Evolutionary conservation across 441 rosid species (phyloP), one percentile per base, ranked within the genome.

Genomic region (Gossypium aridum): DNA sequence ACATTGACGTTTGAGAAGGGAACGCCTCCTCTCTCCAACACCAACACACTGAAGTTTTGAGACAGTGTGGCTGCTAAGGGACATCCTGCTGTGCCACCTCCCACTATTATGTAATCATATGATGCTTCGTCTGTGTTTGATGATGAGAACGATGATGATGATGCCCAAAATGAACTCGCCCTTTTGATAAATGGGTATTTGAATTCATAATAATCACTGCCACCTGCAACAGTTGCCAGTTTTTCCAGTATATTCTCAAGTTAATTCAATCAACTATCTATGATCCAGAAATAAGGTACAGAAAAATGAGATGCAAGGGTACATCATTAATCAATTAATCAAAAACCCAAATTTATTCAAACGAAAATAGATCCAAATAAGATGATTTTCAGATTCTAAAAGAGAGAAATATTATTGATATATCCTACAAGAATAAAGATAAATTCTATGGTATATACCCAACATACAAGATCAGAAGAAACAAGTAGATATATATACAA

Each of bases 71-170:
- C 89, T 9, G 97, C 97, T 1, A 94, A 76, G 16, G 98, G 98
- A 43, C 98, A 94, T 17, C 97, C 98, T 0, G 98, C 98, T 22
- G 98, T 90, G 62, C 98, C 98, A 0, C 98, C 98, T 2, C 98
- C 98, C 8, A 94, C 88, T 7, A 94, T 64, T 78, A 94, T 91
- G 82, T 94, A 94, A 69, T 94, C 98, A 68, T 84, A 94, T 0
- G 72, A 75, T 0, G 60, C 67, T 7, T 77, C 87, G 62, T 77
- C 77, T n/a, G 86, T 79, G 37, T 22, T 85, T 25, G 90, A 80
- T 72, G 94, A 80, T 53, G 76, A 83, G 0, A 86, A 89, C n/a
- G 90, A 83, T 3, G 91, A 81, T 0, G 87, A 75, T 7, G 37
- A 25, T 4, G 92, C 67, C 7, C 90, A 75, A 76, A 90, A 94